These are phyloP conservation scores for Talaromyces wortmannii DNA, from an alignment of 495 filamentous ascomycete genomes.

Conservation along the genomic window DNA sequence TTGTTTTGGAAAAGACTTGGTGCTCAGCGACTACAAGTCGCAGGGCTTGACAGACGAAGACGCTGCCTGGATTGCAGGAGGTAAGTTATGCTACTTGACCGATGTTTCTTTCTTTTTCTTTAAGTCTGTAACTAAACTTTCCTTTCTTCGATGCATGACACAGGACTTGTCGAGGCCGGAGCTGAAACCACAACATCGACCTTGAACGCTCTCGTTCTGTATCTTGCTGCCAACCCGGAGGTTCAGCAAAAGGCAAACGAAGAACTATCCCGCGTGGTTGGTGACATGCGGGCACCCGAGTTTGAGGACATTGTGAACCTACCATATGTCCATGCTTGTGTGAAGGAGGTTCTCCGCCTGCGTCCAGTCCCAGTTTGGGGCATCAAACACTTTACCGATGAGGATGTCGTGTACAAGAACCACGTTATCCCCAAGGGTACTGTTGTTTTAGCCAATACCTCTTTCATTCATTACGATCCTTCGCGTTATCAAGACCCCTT, in stretches of 20 bases:
- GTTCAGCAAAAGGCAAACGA: slow-evolving; percentile 25
- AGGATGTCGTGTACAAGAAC: slow-evolving; percentile 41
- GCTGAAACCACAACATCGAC: slow-evolving; percentile 12
- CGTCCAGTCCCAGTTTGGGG: slow-evolving; percentile 22
- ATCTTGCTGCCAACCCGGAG: slow-evolving; percentile 7
- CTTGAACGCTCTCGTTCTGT: slow-evolving; percentile 8
- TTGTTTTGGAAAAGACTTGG: background rate
- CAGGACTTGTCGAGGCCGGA: slow-evolving; percentile 13
- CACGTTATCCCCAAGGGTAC: slow-evolving; percentile 39
- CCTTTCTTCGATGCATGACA: slow-evolving; percentile 7
- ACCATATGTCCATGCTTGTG: slow-evolving; percentile 31
- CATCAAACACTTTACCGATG: slow-evolving; percentile 16
- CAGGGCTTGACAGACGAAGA: background rate
- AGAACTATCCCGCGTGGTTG: slow-evolving; percentile 22
- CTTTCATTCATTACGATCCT: slow-evolving; percentile 32
- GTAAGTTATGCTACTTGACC: slow-evolving; percentile 3
- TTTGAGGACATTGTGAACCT: slow-evolving; percentile 26
- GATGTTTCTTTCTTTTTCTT: background rate
- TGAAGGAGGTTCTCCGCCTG: slow-evolving; percentile 34
- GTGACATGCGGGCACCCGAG: slow-evolving; percentile 18
- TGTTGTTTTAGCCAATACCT: slow-evolving; percentile 27
- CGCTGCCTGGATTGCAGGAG: slow-evolving; percentile 1
- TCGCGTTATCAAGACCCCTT: slow-evolving; percentile 26
- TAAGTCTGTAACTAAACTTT: slow-evolving; percentile 5
- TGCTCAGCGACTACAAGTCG: background rate